Percentiles rank a stretch among this genome's conserved stretches.
Conservation (phyloP, 371 early-diverging fungal genomes). For the Capillidium rhysosporum region DNA sequence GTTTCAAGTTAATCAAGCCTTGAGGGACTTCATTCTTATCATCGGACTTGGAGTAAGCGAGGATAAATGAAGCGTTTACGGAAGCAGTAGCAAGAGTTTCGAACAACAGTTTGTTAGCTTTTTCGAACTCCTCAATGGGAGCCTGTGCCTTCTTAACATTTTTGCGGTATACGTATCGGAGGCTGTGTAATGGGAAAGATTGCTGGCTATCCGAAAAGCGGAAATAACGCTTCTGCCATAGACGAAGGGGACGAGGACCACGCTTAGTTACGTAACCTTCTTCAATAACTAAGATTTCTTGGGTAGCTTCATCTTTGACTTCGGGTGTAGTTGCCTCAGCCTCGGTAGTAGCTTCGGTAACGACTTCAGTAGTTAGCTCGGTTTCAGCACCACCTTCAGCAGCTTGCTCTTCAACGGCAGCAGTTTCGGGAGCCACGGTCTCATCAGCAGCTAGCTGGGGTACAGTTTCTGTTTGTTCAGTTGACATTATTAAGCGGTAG, state of each 20-base stretch:
- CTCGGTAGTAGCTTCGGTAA: conserved; percentile 8
- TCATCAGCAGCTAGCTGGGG: neutral
- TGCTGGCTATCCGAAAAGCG: conserved; percentile 11
- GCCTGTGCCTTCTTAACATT: conserved; percentile 11
- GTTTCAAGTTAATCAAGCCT: conserved; percentile 21
- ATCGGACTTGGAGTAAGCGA: conserved; percentile 20
- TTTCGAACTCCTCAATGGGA: conserved; percentile 17
- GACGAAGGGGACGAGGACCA: conserved; percentile 17
- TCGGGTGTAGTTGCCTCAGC: neutral
- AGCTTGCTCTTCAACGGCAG: neutral
- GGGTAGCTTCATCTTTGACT: neutral
- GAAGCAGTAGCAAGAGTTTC: conserved; percentile 21
- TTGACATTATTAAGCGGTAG: neutral
- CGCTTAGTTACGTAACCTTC: conserved; percentile 16
- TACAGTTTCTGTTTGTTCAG: neutral
- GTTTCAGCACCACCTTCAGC: conserved; percentile 6
- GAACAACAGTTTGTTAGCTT: conserved; percentile 15
- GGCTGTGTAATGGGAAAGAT: conserved; percentile 13
- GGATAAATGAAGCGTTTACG: conserved; percentile 15
- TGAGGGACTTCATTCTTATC: conserved; percentile 13
- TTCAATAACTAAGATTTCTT: conserved; percentile 11
- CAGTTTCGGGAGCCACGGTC: neutral
- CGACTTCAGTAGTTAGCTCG: conserved; percentile 8
- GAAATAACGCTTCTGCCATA: conserved; percentile 23
- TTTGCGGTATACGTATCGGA: conserved; percentile 18